A percentile compares a stretch with the other conserved stretches of the same genome.
Evolutionary conservation across 805 yeast species (phyloP).

Genomic region (Saccharomycopsis lassenensis): DNA sequence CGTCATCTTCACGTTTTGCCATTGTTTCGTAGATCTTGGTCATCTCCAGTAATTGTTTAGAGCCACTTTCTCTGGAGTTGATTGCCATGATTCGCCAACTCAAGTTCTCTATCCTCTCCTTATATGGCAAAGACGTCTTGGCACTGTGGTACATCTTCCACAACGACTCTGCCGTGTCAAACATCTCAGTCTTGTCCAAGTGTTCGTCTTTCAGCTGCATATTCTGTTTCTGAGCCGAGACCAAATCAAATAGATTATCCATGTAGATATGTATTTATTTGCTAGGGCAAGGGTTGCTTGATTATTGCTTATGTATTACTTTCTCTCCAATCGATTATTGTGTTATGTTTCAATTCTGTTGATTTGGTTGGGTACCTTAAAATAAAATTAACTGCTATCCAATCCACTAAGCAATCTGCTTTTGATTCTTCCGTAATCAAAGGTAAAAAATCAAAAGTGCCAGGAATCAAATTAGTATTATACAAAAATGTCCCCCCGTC

Average conservation of each 20-base stretch:
- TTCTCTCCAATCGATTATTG: constrained; percentile 1
- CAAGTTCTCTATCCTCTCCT: constrained; percentile 68
- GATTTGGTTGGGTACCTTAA: too few species aligned
- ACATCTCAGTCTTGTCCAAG: too few species aligned
- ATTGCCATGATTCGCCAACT: constrained; percentile 83
- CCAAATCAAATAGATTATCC: constrained; percentile 14
- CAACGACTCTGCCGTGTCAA: constrained; percentile 35
- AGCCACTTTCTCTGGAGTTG: not conserved
- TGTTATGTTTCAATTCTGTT: not conserved
- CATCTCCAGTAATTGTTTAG: not conserved
- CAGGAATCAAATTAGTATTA: too few species aligned
- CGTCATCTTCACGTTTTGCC: not conserved
- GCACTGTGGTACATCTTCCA: constrained; percentile 83
- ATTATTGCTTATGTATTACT: not conserved
- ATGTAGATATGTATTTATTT: too few species aligned
- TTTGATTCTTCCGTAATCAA: too few species aligned
- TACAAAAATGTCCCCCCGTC: too few species aligned
- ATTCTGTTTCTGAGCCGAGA: constrained; percentile 11
- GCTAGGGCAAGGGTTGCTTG: not conserved
- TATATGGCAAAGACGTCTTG: constrained; percentile 61
- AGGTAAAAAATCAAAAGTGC: too few species aligned
- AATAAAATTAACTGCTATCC: too few species aligned
- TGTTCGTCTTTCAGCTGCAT: too few species aligned
- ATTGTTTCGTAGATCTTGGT: constrained; percentile 1
- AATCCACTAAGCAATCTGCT: too few species aligned